A percentile compares a stretch with the other conserved stretches of the same genome.
Evolutionary conservation across 1,284 basidiomycete genomes (phyloP).

Genomic region (Exobasidium rhododendri): DNA sequence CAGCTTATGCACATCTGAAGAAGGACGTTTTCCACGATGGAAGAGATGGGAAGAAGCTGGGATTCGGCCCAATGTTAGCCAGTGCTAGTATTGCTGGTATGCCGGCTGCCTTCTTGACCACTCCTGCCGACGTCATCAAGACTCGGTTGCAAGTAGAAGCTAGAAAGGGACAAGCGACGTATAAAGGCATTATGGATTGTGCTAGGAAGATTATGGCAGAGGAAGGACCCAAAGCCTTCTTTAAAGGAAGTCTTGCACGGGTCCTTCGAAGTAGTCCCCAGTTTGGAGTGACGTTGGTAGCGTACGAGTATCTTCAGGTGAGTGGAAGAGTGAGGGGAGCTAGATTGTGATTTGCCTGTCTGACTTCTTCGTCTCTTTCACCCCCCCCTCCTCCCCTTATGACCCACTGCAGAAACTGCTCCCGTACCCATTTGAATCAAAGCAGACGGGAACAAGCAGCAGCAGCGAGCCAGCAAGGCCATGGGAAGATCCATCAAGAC

Average conservation of each 20-base stretch:
- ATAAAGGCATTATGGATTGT: slow-evolving; percentile 86
- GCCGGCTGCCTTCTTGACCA: slow-evolving; percentile 68
- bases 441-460: neutral
- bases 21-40: slow-evolving; percentile 93
- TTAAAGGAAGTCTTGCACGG: slow-evolving; percentile 91
- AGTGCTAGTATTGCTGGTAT: slow-evolving; percentile 79
- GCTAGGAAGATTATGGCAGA: slow-evolving; percentile 78
- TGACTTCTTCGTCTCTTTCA: too few relatives aligned
- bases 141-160: slow-evolving; percentile 97
- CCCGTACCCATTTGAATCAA: slow-evolving; percentile 27
- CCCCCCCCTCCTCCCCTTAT: too few relatives aligned
- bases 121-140: slow-evolving; percentile 83
- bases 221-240: slow-evolving; percentile 83
- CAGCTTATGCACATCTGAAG: slow-evolving; percentile 66
- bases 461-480: slow-evolving; percentile 10
- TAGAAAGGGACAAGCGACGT: slow-evolving; percentile 82
- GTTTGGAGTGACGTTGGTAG: slow-evolving; percentile 88
- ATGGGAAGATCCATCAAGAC: slow-evolving; percentile 28
- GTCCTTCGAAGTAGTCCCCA: slow-evolving; percentile 69
- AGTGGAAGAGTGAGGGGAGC: too few relatives aligned
- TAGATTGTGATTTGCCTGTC: too few relatives aligned
- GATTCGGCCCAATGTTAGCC: slow-evolving; percentile 82
- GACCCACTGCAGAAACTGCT: slow-evolving; percentile 24
- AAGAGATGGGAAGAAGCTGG: slow-evolving; percentile 86
- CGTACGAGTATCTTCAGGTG: slow-evolving; percentile 69